A percentile compares a stretch with the other conserved stretches of the same genome.
phyloP scores from a whole-genome alignment of 106 monocot species.

The Chionographis japonica region DNA sequence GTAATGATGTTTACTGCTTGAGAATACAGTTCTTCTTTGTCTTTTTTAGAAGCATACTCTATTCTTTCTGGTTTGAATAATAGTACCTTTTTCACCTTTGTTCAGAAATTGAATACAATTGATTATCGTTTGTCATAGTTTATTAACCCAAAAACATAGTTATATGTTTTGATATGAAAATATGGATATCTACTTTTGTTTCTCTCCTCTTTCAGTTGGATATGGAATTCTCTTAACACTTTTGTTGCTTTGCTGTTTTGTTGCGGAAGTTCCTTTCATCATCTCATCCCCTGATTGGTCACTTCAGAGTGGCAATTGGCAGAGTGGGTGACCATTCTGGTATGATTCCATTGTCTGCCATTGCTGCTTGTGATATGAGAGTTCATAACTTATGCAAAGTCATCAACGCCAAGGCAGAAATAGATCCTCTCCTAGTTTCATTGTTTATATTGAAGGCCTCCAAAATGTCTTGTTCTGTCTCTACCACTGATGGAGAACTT shows the following conservation, averaged over 20 bases:
- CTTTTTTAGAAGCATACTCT: too few species aligned
- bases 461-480: slow-evolving; percentile 35
- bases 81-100: background rate
- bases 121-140: background rate
- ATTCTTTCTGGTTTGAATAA: too few species aligned
- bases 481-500: slow-evolving; percentile 28
- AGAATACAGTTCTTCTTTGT: too few species aligned
- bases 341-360: slow-evolving; percentile 57
- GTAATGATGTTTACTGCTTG: too few species aligned
- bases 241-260: slow-evolving; percentile 11
- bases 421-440: slow-evolving; percentile 49
- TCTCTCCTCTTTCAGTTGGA: slow-evolving; percentile 1
- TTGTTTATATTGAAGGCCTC: slow-evolving; percentile 62
- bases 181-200: background rate
- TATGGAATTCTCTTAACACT: slow-evolving; percentile 6
- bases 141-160: background rate
- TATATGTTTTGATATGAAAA: background rate
- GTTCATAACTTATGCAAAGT: slow-evolving; percentile 65
- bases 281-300: slow-evolving; percentile 69
- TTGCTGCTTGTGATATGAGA: slow-evolving; percentile 71
- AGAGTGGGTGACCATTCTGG: slow-evolving; percentile 40
- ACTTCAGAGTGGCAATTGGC: slow-evolving; percentile 56
- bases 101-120: background rate
- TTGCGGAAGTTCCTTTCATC: slow-evolving; percentile 63
- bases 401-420: slow-evolving; percentile 58